Evolutionary conservation across 2,329 filamentous ascomycete genomes (phyloP).

Genomic region (Aspergillus quadrilineatus): DNA sequence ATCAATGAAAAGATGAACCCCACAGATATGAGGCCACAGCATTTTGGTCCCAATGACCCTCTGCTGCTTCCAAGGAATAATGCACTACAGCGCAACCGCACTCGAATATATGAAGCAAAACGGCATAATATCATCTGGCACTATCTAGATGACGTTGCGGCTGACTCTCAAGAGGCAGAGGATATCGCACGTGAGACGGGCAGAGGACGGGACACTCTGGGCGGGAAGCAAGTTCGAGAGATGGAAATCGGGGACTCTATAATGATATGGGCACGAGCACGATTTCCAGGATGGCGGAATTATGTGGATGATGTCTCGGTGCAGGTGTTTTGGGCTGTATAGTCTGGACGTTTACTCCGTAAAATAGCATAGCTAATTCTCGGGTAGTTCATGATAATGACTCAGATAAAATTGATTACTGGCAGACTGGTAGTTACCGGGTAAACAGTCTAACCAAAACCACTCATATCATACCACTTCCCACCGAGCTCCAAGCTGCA

Average conservation of each 20-base stretch:
- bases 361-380: background rate
- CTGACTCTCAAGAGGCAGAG: conserved; percentile 34
- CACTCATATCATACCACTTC: too few species aligned
- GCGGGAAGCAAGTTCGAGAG: conserved; percentile 35
- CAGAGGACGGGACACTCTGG: conserved; percentile 35
- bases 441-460: too few species aligned
- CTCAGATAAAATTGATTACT: too few species aligned
- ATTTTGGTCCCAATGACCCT: conserved; percentile 25
- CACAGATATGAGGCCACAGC: conserved; percentile 16
- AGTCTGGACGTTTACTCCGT: background rate
- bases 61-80: conserved; percentile 30
- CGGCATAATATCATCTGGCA: conserved; percentile 36
- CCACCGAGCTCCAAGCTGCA: background rate
- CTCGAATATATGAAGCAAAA: conserved; percentile 21
- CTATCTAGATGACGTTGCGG: conserved; percentile 30
- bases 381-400: too few species aligned
- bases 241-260: conserved; percentile 40
- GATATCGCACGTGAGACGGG: conserved; percentile 32
- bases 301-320: conserved; percentile 32
- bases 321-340: conserved; percentile 41
- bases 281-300: conserved; percentile 40
- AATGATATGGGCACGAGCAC: conserved; percentile 38
- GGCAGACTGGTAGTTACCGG: too few species aligned
- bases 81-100: conserved; percentile 35
- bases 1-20: conserved; percentile 18